Evolutionary conservation across 371 early-diverging fungal genomes (phyloP).

Genomic region (Encephalitozoon romaleae): DNA sequence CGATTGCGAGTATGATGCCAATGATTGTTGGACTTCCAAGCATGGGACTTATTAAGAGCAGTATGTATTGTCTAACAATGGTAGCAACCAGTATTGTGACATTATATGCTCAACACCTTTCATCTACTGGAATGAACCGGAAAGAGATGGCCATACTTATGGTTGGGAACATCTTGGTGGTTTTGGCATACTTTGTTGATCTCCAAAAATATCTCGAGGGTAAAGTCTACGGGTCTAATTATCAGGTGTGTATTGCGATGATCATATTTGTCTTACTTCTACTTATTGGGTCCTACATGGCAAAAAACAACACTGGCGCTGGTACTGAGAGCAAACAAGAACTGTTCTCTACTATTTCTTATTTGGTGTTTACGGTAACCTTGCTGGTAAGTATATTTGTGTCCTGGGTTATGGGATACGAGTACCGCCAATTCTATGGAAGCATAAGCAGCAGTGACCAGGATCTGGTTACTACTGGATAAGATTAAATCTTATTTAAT

Average conservation of each 20-base stretch:
- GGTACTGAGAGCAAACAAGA: too few relatives aligned
- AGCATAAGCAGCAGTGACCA: not conserved
- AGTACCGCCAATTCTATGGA: not conserved
- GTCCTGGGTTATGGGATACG: not conserved
- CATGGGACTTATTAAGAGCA: not conserved
- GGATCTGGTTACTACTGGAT: not conserved
- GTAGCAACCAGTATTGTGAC: not conserved
- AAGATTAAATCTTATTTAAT: too few relatives aligned
- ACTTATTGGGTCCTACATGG: not conserved
- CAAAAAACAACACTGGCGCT: not conserved
- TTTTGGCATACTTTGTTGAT: not conserved
- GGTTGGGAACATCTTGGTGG: not conserved
- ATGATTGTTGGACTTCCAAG: not conserved
- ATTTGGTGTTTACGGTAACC: not conserved
- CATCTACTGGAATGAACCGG: not conserved
- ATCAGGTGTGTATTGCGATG: not conserved
- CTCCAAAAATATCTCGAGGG: not conserved
- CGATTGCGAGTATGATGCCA: not conserved
- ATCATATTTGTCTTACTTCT: not conserved
- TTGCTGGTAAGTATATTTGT: not conserved
- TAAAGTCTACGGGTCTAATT: not conserved
- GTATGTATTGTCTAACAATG: not conserved
- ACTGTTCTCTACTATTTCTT: not conserved
- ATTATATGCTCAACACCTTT: not conserved
- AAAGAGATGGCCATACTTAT: not conserved